Evolutionary conservation across 768 basidiomycete genomes (phyloP).

Genomic region (Epithele typhae): DNA sequence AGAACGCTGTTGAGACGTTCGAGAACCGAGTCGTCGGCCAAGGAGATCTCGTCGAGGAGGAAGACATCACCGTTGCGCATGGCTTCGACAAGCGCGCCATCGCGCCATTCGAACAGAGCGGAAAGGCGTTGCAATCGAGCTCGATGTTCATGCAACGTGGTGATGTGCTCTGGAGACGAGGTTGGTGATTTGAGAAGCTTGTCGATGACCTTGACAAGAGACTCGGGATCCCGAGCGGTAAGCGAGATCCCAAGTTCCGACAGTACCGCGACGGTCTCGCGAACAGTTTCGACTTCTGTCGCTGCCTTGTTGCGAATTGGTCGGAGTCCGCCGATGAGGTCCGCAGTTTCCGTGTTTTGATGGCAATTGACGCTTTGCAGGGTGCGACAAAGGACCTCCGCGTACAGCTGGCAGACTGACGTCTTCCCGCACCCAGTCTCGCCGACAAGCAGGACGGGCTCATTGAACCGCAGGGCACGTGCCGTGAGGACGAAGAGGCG

Average conservation of each 20-base stretch:
- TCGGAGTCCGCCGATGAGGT: slow-evolving; percentile 89
- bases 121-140: slow-evolving; percentile 45
- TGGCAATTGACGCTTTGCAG: slow-evolving; percentile 88
- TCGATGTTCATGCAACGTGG: slow-evolving; percentile 38
- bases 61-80: slow-evolving; percentile 86
- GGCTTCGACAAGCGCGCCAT: slow-evolving; percentile 92
- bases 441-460: slow-evolving; percentile 92
- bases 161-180: slow-evolving; percentile 28
- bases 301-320: slow-evolving; percentile 76
- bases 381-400: slow-evolving; percentile 54
- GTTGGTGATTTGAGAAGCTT: slow-evolving; percentile 21
- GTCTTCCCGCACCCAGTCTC: slow-evolving; percentile 99
- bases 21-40: slow-evolving; percentile 97
- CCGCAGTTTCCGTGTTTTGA: slow-evolving; percentile 97
- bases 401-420: slow-evolving; percentile 89
- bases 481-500: slow-evolving; percentile 80
- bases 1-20: slow-evolving; percentile 96
- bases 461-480: slow-evolving; percentile 84
- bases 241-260: slow-evolving; percentile 31
- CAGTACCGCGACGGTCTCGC: slow-evolving; percentile 40
- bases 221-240: slow-evolving; percentile 20
- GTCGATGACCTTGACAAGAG: slow-evolving; percentile 25
- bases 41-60: slow-evolving; percentile 92
- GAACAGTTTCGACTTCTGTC: slow-evolving; percentile 44
- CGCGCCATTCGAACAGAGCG: slow-evolving; percentile 95